A percentile compares a stretch with the other conserved stretches of the same genome.
Conservation (phyloP, 805 yeast species). For the Kuraishia floccosa region DNA sequence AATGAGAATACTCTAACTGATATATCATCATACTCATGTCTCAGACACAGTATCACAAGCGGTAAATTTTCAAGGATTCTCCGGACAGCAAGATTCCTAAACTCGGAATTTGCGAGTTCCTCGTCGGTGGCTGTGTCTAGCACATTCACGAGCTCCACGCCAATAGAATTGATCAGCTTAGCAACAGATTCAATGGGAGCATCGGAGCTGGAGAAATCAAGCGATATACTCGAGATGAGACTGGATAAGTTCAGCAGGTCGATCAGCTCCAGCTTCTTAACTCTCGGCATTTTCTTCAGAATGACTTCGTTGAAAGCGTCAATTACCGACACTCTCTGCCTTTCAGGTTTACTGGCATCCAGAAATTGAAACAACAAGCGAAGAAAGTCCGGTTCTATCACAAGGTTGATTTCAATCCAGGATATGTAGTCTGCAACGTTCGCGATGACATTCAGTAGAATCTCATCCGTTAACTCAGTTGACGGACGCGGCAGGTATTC, state of each 20-base stretch:
- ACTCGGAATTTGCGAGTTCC: conserved; percentile 25
- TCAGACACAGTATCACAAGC: conserved; percentile 53
- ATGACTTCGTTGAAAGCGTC: conserved; percentile 40
- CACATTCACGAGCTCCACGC: conserved; percentile 62
- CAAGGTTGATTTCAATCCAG: conserved; percentile 81
- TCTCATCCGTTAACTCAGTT: conserved; percentile 22
- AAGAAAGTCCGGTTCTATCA: conserved; percentile 51
- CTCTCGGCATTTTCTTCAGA: conserved; percentile 45
- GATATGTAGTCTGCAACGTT: conserved; percentile 80
- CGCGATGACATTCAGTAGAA: conserved; percentile 45
- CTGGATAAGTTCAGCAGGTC: conserved; percentile 56
- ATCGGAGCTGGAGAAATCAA: too few relatives aligned
- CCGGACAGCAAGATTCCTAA: conserved; percentile 22
- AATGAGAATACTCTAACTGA: conserved; percentile 76
- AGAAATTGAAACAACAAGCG: conserved; percentile 48
- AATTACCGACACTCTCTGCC: conserved; percentile 48
- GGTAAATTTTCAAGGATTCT: conserved; percentile 63
- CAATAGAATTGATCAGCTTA: conserved; percentile 60
- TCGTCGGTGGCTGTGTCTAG: conserved; percentile 35
- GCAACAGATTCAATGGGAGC: too few relatives aligned
- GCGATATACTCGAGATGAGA: conserved; percentile 47
- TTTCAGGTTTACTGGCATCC: conserved; percentile 18
- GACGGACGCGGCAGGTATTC: conserved; percentile 17
- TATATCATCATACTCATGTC: conserved; percentile 83
- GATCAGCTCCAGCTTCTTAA: conserved; percentile 52